These are phyloP conservation scores for Garcia nutans DNA, from an alignment of 345 rosid species.

Conservation along the genomic window DNA sequence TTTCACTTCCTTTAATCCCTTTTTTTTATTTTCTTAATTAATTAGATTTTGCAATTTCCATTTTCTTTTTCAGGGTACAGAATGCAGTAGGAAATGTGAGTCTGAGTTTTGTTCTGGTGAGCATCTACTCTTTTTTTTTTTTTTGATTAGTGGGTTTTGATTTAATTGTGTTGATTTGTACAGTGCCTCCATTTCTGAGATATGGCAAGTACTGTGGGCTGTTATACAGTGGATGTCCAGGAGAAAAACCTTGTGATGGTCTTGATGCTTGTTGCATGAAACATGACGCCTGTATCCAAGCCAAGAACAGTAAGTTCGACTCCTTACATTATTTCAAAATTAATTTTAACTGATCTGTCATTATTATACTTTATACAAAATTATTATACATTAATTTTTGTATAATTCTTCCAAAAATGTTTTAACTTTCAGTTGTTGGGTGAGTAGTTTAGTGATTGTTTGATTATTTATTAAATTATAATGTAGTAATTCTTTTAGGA, in stretches of 20 bases:
- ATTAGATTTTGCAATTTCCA: background rate
- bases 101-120: conserved; percentile 80
- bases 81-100: conserved; percentile 83
- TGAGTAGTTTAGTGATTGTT: no score
- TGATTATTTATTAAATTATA: no score
- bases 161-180: background rate
- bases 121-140: background rate
- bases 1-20: background rate
- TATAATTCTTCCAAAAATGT: no score
- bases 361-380: no score
- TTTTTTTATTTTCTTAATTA: background rate
- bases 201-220: conserved; percentile 94
- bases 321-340: no score
- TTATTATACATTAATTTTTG: no score
- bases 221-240: conserved; percentile 85
- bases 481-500: no score
- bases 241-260: conserved; percentile 87
- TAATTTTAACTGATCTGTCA: no score
- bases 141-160: background rate
- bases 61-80: conserved; percentile 51
- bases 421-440: no score
- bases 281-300: conserved; percentile 81
- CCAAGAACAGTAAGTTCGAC: conserved; percentile 60
- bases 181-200: conserved; percentile 87
- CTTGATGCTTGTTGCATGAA: conserved; percentile 97